Base-by-base conservation (phyloP, 352 stramenopile species). In the Pythium periplocum region DNA sequence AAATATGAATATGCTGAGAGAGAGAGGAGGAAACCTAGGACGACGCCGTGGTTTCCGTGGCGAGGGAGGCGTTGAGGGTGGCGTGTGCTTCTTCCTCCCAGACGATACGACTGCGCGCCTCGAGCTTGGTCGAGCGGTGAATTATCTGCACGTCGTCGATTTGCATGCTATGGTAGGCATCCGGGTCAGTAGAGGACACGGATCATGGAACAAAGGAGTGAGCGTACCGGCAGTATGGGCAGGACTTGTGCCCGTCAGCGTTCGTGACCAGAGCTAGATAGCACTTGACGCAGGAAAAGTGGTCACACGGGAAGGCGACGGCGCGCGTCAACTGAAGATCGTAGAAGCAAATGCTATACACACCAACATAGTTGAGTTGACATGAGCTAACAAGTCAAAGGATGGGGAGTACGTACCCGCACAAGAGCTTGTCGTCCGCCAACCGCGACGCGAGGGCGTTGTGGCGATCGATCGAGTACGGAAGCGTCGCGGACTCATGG, bases 401-500 rank as follows among this genome's bases (percentile, higher is more conserved):
- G 17, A 26, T 26, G 17, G 17, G 17, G 17, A 26, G 17, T 26
- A 11, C 62, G 40, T 51, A 83, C 73, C 73, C 63, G 62, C 78
- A 88, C 36, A 83, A 73, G n/a, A 88, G 51, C 11, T 83, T 70
- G 61, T 88, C 78, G 33, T 88, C 78, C 2, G 72, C 69, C 26
- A 88, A 53, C 36, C 78, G 61, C 26, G 58, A 73, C 11, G 75
- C 78, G 10, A 88, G 56, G 2, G 67, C 68, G 9, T 73, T 57
- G 45, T 88, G 75, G 11, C 73, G 73, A 7, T 69, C 66, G 17
- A 78, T 59, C 46, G 68, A 71, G 52, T 88, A 88, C 2, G 71
- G 7, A 55, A 56, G 43, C 52, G 64, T 44, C 51, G 59, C 47
- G 0, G 38, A 5, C 30, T 35, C 42, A 2, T 52, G n/a, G 30